Percentiles rank a stretch among this genome's conserved stretches.
Conservation (phyloP, 495 filamentous ascomycete genomes). For the Penicillium bialowiezense region DNA sequence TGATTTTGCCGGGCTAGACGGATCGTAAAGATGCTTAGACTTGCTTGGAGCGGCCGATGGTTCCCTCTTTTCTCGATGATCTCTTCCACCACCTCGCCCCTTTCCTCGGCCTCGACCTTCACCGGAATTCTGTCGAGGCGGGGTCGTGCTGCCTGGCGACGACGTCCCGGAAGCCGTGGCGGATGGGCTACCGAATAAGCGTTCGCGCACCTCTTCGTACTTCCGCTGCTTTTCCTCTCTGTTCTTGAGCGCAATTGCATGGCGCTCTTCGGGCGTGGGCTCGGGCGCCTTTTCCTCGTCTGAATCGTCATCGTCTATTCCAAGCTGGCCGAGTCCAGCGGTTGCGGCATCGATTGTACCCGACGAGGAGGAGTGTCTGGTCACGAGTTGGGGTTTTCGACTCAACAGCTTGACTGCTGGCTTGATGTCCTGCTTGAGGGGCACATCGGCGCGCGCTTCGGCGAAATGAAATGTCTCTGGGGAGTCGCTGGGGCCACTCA, state of each 20-base stretch:
- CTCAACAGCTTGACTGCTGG: slow-evolving; percentile 77
- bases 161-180: slow-evolving; percentile 49
- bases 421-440: slow-evolving; percentile 78
- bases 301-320: slow-evolving; percentile 58
- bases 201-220: slow-evolving; percentile 80
- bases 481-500: slow-evolving; percentile 43
- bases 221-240: slow-evolving; percentile 83
- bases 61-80: slow-evolving; percentile 44
- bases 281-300: slow-evolving; percentile 62
- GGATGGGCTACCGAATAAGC: slow-evolving; percentile 69
- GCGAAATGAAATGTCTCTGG: slow-evolving; percentile 71
- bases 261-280: slow-evolving; percentile 67
- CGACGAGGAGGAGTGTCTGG: slow-evolving; percentile 27
- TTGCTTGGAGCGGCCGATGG: slow-evolving; percentile 44
- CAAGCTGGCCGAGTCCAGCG: slow-evolving; percentile 56
- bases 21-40: slow-evolving; percentile 68
- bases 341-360: slow-evolving; percentile 42
- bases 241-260: slow-evolving; percentile 68
- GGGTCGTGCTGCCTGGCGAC: slow-evolving; percentile 60
- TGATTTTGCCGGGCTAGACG: slow-evolving; percentile 61
- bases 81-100: slow-evolving; percentile 35
- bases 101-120: slow-evolving; percentile 41
- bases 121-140: slow-evolving; percentile 46
- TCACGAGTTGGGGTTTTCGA: slow-evolving; percentile 63
- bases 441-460: slow-evolving; percentile 61